These are phyloP conservation scores for Passalora sequoiae DNA, from an alignment of 2,329 filamentous ascomycete genomes.

Conservation along the genomic window DNA sequence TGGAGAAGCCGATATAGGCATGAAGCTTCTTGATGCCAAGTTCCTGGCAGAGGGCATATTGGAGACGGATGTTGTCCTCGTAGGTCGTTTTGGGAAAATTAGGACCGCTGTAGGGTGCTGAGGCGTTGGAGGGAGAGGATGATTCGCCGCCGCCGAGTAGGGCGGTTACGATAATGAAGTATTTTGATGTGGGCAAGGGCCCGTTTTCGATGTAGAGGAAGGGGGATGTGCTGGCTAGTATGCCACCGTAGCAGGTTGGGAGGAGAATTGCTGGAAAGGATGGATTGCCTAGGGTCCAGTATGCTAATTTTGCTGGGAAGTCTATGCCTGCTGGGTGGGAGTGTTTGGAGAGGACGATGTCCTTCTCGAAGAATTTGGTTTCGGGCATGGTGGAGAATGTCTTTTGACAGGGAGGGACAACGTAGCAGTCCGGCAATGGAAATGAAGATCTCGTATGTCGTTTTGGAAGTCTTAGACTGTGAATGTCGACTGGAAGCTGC, in stretches of 20 bases:
- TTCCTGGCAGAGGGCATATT: slow-evolving; percentile 41
- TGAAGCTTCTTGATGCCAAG: slow-evolving; percentile 43
- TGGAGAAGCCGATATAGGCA: slow-evolving; percentile 52
- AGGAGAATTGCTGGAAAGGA: slow-evolving; percentile 43
- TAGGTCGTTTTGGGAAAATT: slow-evolving; percentile 46
- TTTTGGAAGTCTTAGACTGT: not conserved
- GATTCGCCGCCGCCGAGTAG: slow-evolving; percentile 53
- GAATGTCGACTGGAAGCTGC: not conserved
- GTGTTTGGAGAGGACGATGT: slow-evolving; percentile 23
- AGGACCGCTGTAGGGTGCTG: slow-evolving; percentile 25
- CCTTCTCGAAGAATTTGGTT: slow-evolving; percentile 24
- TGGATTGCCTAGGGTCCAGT: slow-evolving; percentile 40
- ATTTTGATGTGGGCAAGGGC: slow-evolving; percentile 39
- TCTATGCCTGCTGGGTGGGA: slow-evolving; percentile 22
- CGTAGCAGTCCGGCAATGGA: no score
- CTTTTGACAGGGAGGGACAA: no score
- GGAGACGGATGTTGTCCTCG: slow-evolving; percentile 50
- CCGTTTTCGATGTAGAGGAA: slow-evolving; percentile 42
- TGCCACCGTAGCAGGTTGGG: slow-evolving; percentile 53
- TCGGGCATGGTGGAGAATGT: slow-evolving; percentile 1
- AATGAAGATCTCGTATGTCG: no score
- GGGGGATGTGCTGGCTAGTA: slow-evolving; percentile 46
- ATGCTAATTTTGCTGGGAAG: slow-evolving; percentile 35
- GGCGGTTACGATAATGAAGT: slow-evolving; percentile 50
- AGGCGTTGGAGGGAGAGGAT: slow-evolving; percentile 49